Base-by-base conservation (phyloP, 805 yeast genomes). In the Vanderwaltozyma verrucispora region DNA sequence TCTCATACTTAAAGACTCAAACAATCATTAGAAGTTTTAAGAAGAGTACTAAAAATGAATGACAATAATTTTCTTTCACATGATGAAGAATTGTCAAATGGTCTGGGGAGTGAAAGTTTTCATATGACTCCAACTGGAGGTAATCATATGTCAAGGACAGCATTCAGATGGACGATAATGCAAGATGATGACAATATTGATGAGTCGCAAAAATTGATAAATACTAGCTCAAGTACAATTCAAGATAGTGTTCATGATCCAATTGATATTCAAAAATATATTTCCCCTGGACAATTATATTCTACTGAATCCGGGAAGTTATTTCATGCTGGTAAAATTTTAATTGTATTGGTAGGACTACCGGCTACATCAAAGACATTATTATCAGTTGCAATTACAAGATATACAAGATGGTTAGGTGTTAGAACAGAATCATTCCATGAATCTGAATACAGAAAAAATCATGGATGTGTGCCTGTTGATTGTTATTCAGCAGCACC, bases 331-430 rank as follows among this genome's bases (percentile, higher is more conserved):
- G 98, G 98, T 3, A 83, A 85, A 50, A 77, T 92, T 31, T 76
- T 94, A 49, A 80, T 92, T 37, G 85, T 82, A 4, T 69, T 92
- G 47, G 89, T 84, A 4, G 98, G 98, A 0, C 68, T 88, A 42
- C 97, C 98, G 2, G 97, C 96, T 1, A 71, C 97, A 33, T 96
- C 97, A 2, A 92, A 92, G 57, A 92, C 98, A 1, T 86, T 87
- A 56, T 68, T 89, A 35, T 81, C 96, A 5, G 96, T 89, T 28
- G 80, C 95, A 12, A 69, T 92, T 45, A 86, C 96, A 4, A 72
- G 98, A 41, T 92, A 88, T 59, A 67, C 94, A 47, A 72, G 96
- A 50, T 92, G 98, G 98, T 67, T 92, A 32, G 98, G 98, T 5
- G 97, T 92, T 16, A 80, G 83, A 52, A 80, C 96, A 2, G 88